phyloP scores from a whole-genome alignment of 73 alveolate genomes.

The Symbiodinium pilosum region DNA sequence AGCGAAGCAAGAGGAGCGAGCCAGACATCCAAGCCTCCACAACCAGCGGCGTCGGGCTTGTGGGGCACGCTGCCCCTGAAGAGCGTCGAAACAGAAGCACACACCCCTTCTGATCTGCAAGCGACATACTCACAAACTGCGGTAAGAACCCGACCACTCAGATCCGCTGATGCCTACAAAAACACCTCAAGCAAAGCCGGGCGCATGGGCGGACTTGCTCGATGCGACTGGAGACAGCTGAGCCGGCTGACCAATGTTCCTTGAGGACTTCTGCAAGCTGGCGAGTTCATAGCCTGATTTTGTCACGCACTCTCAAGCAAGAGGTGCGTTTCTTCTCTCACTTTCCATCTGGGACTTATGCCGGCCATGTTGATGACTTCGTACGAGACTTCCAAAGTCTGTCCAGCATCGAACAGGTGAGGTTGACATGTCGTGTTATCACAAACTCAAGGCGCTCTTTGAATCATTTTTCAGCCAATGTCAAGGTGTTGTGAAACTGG shows the following conservation, averaged over 20 bases:
- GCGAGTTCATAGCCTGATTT: slow-evolving; percentile 33
- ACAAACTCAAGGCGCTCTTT: too few species aligned
- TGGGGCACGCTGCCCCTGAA: slow-evolving; percentile 84
- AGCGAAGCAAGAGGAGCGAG: too few species aligned
- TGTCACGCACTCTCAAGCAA: too few species aligned
- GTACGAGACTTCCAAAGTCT: slow-evolving; percentile 77
- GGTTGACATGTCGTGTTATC: too few species aligned
- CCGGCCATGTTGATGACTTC: slow-evolving; percentile 90
- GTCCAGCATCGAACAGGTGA: neutral
- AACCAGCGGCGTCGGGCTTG: slow-evolving; percentile 63
- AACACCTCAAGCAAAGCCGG: slow-evolving; percentile 16
- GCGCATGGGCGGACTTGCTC: neutral
- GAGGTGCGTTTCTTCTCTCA: too few species aligned
- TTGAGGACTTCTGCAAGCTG: slow-evolving; percentile 16
- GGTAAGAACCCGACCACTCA: slow-evolving; percentile 38
- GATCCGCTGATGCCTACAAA: slow-evolving; percentile 91
- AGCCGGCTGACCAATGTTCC: slow-evolving; percentile 27
- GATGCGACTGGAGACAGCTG: too few species aligned
- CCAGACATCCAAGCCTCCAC: slow-evolving; percentile 58
- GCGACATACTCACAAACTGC: too few species aligned
- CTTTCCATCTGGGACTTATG: neutral
- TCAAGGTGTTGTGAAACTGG: neutral
- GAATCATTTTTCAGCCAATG: too few species aligned
- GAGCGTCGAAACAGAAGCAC: neutral
- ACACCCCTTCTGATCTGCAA: too few species aligned